Base-by-base conservation (phyloP, 768 basidiomycete genomes). In the Podaxis sp. region DNA sequence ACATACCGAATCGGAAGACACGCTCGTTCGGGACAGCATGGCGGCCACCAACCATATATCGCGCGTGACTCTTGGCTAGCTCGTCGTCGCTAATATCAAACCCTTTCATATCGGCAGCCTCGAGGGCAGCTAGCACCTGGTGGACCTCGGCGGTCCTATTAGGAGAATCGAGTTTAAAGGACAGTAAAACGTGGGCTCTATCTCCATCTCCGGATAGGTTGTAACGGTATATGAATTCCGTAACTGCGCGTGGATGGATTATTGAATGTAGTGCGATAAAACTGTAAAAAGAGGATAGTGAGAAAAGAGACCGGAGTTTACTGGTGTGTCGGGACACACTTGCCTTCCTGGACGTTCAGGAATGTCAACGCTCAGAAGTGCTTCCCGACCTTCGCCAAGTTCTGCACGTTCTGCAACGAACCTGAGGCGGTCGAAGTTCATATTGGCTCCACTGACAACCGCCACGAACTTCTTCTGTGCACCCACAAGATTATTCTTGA, bases 351-450 rank as follows among this genome's bases (percentile, higher is more conserved):
- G 92, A 63, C 76, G 80, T 73, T 99, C 97, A 24, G 97, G 95
- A 57, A 98, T 90, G 69, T 93, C 90, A n/a, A 98, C 92, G 69
- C 91, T 92, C 66, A 98, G 81, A 51, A 98, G 81, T 0, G 91
- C 97, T 76, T 99, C 97, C 57, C 91, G 84, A 11, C 96, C 90
- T 75, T 99, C 97, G 65, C 97, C 97, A 19, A 98, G 81, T 74
- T 98, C 95, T 2, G 97, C 97, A 61, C 97, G 94, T 73, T 99
- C 97, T 19, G 97, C 92, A n/a, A 99, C 96, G 72, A 98, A 99
- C 9, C 97, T 86, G 51, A 99, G 75, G 47, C 96, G 86, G 70
- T 94, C 93, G 75, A 99, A 99, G 77, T 99, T 98, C 93, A 99
- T 97, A 76, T 99, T 98, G 17, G 96, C 97, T 22, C 97, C 97